phyloP scores from a whole-genome alignment of 2,329 filamentous ascomycete genomes.

The Massarina eburnea region DNA sequence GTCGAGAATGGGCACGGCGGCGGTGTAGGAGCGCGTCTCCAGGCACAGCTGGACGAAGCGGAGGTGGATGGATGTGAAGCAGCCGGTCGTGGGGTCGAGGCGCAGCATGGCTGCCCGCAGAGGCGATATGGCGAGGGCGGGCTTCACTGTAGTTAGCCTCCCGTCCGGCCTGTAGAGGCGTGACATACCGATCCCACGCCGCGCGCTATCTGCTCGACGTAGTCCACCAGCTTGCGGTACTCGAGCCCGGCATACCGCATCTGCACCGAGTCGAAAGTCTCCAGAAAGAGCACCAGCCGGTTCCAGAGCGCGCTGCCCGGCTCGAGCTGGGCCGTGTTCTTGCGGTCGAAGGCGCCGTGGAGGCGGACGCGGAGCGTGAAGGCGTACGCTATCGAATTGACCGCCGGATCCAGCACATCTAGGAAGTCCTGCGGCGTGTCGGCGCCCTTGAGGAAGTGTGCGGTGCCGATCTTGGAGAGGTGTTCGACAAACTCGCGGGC shows the following conservation, averaged over 20 bases:
- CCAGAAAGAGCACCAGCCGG: constrained; percentile 51
- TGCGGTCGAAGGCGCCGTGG: constrained; percentile 37
- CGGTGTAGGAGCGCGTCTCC: constrained; percentile 55
- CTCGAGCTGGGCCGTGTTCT: constrained; percentile 41
- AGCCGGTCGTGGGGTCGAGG: constrained; percentile 66
- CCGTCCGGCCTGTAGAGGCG: neutral
- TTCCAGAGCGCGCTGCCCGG: constrained; percentile 54
- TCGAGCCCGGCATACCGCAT: constrained; percentile 56
- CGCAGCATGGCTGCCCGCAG: constrained; percentile 60
- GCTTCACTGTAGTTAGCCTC: constrained; percentile 23
- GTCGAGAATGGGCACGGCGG: constrained; percentile 63
- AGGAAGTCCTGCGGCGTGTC: constrained; percentile 46
- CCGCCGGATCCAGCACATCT: constrained; percentile 55
- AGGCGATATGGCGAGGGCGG: constrained; percentile 40
- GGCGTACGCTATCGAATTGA: constrained; percentile 63
- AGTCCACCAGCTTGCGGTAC: constrained; percentile 50
- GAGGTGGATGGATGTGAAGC: constrained; percentile 67
- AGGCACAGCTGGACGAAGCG: constrained; percentile 60
- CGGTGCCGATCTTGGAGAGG: constrained; percentile 35
- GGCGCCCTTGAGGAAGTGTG: constrained; percentile 38
- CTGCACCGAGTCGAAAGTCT: constrained; percentile 56
- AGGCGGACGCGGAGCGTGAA: constrained; percentile 56
- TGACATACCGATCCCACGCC: constrained; percentile 33
- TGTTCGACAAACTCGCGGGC: constrained; percentile 38
- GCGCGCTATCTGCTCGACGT: constrained; percentile 36